Evolutionary conservation across 208 protist species (phyloP).

Genomic region (Wallacemonas collosoma): DNA sequence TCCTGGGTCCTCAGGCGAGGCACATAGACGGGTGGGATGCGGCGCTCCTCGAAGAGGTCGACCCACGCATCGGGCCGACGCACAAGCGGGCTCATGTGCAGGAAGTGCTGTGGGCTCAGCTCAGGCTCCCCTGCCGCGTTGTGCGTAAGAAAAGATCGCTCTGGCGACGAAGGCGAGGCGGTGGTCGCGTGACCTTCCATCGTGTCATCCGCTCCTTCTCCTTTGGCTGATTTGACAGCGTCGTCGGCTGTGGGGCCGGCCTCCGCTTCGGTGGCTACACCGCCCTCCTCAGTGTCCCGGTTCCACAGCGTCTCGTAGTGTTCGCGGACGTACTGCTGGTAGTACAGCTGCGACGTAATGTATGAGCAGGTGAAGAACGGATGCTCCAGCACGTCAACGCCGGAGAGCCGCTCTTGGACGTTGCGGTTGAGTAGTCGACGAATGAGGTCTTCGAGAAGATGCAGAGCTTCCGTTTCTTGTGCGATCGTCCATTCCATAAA

Average conservation of each 20-base stretch:
- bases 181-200: background rate
- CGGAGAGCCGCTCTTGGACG: constrained; percentile 59
- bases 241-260: background rate
- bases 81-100: constrained; percentile 12
- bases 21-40: constrained; percentile 58
- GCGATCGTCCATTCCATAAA: constrained; percentile 48
- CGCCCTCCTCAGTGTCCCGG: background rate
- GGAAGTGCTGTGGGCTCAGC: constrained; percentile 17
- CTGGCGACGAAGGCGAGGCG: background rate
- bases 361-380: constrained; percentile 87
- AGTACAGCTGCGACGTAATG: constrained; percentile 78
- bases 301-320: background rate
- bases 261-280: background rate
- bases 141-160: background rate
- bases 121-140: constrained; percentile 12
- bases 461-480: constrained; percentile 43
- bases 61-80: constrained; percentile 67
- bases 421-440: constrained; percentile 57
- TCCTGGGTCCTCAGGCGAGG: constrained; percentile 74
- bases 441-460: constrained; percentile 66
- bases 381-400: constrained; percentile 75
- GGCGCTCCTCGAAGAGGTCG: constrained; percentile 53
- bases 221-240: no score
- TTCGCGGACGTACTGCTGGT: constrained; percentile 30
- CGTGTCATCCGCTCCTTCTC: no score